phyloP scores from a whole-genome alignment of 495 filamentous ascomycete genomes.

The Aspergillus taichungensis region DNA sequence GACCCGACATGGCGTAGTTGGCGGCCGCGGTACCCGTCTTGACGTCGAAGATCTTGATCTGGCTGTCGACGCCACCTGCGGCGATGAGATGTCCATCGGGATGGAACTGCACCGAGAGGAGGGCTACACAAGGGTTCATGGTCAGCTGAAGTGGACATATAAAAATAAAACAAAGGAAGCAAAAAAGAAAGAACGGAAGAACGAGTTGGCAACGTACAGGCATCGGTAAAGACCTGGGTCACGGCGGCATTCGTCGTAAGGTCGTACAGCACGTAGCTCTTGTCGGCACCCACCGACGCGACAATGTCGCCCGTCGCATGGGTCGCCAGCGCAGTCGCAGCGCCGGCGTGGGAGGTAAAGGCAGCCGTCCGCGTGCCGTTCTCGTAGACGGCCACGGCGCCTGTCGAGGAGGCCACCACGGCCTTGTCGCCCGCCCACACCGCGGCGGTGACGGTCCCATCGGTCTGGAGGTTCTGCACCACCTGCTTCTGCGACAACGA shows the following conservation, averaged over 20 bases:
- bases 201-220: constrained; percentile 49
- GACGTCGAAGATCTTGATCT: constrained; percentile 80
- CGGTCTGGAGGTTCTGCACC: constrained; percentile 54
- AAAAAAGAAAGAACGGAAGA: neutral
- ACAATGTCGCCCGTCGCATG: constrained; percentile 82
- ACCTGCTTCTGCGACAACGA: constrained; percentile 63
- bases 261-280: constrained; percentile 90
- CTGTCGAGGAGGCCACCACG: constrained; percentile 65
- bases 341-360: constrained; percentile 72
- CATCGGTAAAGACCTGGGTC: constrained; percentile 70
- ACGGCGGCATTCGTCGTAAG: constrained; percentile 54
- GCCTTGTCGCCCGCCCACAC: constrained; percentile 66
- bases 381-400: constrained; percentile 71
- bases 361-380: constrained; percentile 52
- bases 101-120: constrained; percentile 79
- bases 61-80: constrained; percentile 62
- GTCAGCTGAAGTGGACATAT: neutral
- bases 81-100: constrained; percentile 93
- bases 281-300: constrained; percentile 82
- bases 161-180: constrained; percentile 4
- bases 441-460: constrained; percentile 66
- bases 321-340: constrained; percentile 63
- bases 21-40: constrained; percentile 63
- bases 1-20: constrained; percentile 54
- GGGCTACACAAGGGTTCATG: constrained; percentile 36